phyloP scores from a whole-genome alignment of 1,139 yeast genomes.

The Kurtzmaniella natalensis region DNA sequence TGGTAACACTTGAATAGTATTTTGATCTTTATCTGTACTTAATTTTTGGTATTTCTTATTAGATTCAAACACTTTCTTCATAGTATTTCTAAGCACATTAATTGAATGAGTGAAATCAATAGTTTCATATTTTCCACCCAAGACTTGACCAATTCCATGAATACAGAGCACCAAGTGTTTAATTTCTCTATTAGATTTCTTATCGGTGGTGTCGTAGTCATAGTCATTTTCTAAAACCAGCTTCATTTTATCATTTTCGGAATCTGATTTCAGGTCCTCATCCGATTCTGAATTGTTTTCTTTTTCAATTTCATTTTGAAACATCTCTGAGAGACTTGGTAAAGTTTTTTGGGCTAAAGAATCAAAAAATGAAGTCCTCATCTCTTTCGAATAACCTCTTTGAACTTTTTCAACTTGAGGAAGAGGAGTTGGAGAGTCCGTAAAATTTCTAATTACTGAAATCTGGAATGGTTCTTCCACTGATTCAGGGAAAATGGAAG shows the following conservation, averaged over 20 bases:
- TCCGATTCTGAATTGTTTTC: conserved; percentile 14
- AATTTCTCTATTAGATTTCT: conserved; percentile 47
- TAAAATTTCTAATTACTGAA: conserved; percentile 36
- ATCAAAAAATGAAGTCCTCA: conserved; percentile 26
- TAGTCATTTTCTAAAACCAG: conserved; percentile 51
- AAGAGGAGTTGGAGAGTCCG: conserved; percentile 27
- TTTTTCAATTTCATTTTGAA: conserved; percentile 25
- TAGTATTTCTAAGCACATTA: conserved; percentile 60
- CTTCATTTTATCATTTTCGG: conserved; percentile 27
- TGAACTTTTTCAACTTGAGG: conserved; percentile 34
- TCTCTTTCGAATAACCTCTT: conserved; percentile 33
- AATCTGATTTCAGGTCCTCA: conserved; percentile 12
- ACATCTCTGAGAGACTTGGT: conserved; percentile 27
- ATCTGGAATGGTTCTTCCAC: conserved; percentile 33
- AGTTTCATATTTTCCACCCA: conserved; percentile 75
- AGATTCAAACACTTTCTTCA: conserved; percentile 52
- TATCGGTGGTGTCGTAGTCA: conserved; percentile 29
- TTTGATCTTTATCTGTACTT: conserved; percentile 36
- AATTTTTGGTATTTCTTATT: conserved; percentile 39
- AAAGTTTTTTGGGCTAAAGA: conserved; percentile 25
- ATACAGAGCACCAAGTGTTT: conserved; percentile 82
- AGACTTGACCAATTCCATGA: conserved; percentile 91
- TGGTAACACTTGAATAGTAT: conserved; percentile 71
- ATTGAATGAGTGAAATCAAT: conserved; percentile 86
- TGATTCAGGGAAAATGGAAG: conserved; percentile 35